Percentiles rank a stretch among this genome's conserved stretches.
phyloP scores from a whole-genome alignment of 1,139 yeast species.

The Kurtzmaniella natalensis region DNA sequence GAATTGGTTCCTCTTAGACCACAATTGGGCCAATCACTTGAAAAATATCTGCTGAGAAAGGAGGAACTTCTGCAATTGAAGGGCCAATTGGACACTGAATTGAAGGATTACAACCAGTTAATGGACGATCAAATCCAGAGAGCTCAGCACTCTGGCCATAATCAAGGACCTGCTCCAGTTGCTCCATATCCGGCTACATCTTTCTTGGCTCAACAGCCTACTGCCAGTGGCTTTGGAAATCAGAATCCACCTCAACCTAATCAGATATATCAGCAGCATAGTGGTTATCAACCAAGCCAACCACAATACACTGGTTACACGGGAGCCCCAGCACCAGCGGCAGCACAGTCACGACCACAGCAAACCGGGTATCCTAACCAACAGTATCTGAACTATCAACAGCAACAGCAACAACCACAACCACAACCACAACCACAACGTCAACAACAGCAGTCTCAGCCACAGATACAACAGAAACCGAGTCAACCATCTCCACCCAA shows the following conservation, averaged over 20 bases:
- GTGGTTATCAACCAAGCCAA: not conserved
- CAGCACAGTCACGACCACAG: constrained; percentile 3
- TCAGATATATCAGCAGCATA: constrained; percentile 4
- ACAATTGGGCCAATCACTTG: constrained; percentile 65
- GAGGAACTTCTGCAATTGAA: constrained; percentile 73
- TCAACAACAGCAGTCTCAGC: constrained; percentile 6
- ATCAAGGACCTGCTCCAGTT: not conserved
- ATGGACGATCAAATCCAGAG: constrained; percentile 48
- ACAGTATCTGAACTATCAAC: not conserved
- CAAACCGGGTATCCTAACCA: constrained; percentile 1
- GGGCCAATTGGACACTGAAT: constrained; percentile 63
- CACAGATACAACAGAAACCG: constrained; percentile 8
- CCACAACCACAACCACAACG: constrained; percentile 6
- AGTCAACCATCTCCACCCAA: too few species aligned
- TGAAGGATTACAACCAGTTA: constrained; percentile 63
- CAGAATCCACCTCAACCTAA: constrained; percentile 3
- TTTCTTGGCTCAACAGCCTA: constrained; percentile 10
- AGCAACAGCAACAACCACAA: constrained; percentile 3
- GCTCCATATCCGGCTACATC: constrained; percentile 10
- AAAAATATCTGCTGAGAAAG: constrained; percentile 67
- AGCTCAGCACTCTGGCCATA: constrained; percentile 9
- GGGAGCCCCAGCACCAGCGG: constrained; percentile 6
- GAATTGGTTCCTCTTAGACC: constrained; percentile 71
- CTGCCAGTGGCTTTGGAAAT: constrained; percentile 15
- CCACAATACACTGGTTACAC: too few species aligned